A percentile compares a stretch with the other conserved stretches of the same genome.
Conservation (phyloP, 495 filamentous ascomycete genomes). For the Cudoniella acicularis region DNA sequence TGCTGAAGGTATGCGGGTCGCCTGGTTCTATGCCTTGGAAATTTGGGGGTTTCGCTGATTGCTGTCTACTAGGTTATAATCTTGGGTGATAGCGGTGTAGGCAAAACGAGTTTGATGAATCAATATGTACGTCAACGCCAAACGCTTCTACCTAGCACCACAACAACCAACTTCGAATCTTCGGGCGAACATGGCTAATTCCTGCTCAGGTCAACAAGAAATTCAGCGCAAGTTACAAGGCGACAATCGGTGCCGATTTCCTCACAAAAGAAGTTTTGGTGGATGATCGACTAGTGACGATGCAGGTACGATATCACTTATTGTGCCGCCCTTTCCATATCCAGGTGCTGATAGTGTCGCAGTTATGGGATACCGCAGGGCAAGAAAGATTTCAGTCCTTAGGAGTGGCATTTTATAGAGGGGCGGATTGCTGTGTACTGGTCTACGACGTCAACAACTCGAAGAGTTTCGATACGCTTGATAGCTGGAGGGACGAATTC, state of each 20-base stretch:
- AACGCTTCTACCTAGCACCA: slow-evolving; percentile 2
- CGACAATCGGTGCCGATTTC: slow-evolving; percentile 98
- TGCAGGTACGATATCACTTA: slow-evolving; percentile 69
- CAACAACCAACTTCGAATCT: neutral
- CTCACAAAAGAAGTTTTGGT: slow-evolving; percentile 97
- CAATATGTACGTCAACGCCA: slow-evolving; percentile 82
- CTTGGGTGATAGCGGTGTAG: slow-evolving; percentile 95
- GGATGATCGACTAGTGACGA: slow-evolving; percentile 94
- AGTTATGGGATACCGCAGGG: slow-evolving; percentile 98
- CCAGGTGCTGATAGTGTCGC: slow-evolving; percentile 2
- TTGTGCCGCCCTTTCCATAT: neutral
- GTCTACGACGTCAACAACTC: slow-evolving; percentile 99
- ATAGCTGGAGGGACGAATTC: slow-evolving; percentile 98
- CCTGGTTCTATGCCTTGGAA: neutral
- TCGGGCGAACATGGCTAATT: slow-evolving; percentile 4
- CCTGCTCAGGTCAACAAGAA: slow-evolving; percentile 92
- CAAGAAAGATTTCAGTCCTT: slow-evolving; percentile 98
- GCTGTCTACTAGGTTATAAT: slow-evolving; percentile 76
- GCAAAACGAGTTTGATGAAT: slow-evolving; percentile 99
- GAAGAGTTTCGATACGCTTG: slow-evolving; percentile 97
- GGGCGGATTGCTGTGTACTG: slow-evolving; percentile 96
- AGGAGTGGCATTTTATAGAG: slow-evolving; percentile 96
- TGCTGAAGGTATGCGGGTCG: slow-evolving; percentile 74
- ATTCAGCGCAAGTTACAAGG: slow-evolving; percentile 99
- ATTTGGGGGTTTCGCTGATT: slow-evolving; percentile 3